Conservation (phyloP, 768 basidiomycete genomes). For the Rhodotorula paludigena region DNA sequence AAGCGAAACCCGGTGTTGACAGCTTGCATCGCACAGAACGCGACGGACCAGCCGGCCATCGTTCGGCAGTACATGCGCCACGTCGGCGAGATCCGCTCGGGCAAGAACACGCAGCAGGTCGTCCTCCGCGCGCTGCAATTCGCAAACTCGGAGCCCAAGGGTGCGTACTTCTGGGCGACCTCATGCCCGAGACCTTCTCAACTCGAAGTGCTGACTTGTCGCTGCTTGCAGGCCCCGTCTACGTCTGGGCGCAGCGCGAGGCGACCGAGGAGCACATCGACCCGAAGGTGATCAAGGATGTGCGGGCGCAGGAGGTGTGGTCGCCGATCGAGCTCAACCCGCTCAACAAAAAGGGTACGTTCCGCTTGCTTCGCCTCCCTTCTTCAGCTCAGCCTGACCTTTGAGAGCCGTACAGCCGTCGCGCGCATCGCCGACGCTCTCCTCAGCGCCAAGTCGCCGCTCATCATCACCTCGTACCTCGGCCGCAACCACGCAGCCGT, state of each 20-base stretch:
- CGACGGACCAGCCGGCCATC: slow-evolving; percentile 66
- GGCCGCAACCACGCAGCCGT: slow-evolving; percentile 58
- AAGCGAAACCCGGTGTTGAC: background rate
- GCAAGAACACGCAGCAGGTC: slow-evolving; percentile 54
- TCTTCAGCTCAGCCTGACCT: too few species aligned
- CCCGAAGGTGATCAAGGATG: slow-evolving; percentile 46
- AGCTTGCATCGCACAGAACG: slow-evolving; percentile 52
- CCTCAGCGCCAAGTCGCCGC: slow-evolving; percentile 54
- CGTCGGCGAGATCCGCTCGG: slow-evolving; percentile 58
- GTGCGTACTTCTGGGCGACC: background rate
- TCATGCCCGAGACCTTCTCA: background rate
- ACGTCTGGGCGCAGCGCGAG: slow-evolving; percentile 69
- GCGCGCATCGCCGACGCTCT: slow-evolving; percentile 55
- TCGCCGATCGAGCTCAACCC: slow-evolving; percentile 55
- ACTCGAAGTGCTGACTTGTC: background rate
- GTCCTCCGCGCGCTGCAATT: slow-evolving; percentile 63
- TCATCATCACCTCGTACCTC: slow-evolving; percentile 63
- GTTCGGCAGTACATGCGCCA: slow-evolving; percentile 69
- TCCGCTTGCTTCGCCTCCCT: background rate
- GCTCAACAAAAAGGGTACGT: slow-evolving; percentile 47
- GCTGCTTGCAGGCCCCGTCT: slow-evolving; percentile 56
- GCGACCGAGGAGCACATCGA: slow-evolving; percentile 63
- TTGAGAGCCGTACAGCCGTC: slow-evolving; percentile 31
- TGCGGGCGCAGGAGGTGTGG: slow-evolving; percentile 51
- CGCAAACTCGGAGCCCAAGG: slow-evolving; percentile 62